A percentile compares a stretch with the other conserved stretches of the same genome.
Evolutionary conservation across 768 basidiomycete species (phyloP).

Genomic region (Kwoniella sp.): DNA sequence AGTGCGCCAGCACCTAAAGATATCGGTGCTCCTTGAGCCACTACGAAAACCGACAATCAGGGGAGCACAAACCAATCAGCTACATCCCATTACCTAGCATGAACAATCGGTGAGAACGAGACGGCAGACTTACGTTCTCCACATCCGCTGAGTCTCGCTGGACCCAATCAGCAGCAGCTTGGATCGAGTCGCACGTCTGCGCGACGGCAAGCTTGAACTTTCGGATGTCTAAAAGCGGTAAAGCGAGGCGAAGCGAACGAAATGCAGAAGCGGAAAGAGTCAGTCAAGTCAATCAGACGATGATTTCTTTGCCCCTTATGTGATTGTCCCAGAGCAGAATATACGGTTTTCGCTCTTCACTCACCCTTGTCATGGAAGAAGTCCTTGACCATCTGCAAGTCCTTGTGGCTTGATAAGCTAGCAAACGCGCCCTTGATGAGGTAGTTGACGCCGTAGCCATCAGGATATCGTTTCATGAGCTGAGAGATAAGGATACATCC

Average conservation of each 20-base stretch:
- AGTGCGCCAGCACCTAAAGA: conserved; percentile 41
- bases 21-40: conserved; percentile 56
- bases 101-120: not conserved
- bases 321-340: no score
- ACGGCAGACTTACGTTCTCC: conserved; percentile 42
- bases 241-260: no score
- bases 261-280: no score
- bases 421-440: conserved; percentile 57
- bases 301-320: no score
- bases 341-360: no score
- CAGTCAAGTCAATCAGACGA: no score
- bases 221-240: conserved; percentile 32
- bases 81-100: not conserved
- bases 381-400: conserved; percentile 61
- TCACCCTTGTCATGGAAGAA: conserved; percentile 72
- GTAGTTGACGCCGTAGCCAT: conserved; percentile 59
- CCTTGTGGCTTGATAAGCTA: conserved; percentile 67
- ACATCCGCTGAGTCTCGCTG: conserved; percentile 53
- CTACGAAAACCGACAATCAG: conserved; percentile 28
- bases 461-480: conserved; percentile 68
- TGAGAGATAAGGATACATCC: not conserved
- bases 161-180: conserved; percentile 54
- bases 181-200: conserved; percentile 54
- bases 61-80: no score
- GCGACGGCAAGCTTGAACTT: conserved; percentile 52